Evolutionary conservation across 257 asterid species (phyloP).

Genomic region (Solanum piurae): DNA sequence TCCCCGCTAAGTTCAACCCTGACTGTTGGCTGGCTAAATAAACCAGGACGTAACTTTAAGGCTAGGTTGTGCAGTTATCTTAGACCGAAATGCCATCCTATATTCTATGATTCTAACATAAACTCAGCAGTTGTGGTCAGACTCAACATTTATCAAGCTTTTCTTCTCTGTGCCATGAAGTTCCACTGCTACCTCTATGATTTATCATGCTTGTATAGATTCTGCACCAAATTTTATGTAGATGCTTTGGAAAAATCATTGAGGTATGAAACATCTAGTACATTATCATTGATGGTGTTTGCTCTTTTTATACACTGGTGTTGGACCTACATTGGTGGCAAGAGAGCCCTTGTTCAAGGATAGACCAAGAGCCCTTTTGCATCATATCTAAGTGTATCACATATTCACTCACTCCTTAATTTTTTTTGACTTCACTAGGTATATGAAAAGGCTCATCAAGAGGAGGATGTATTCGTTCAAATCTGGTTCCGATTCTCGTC

Average conservation of each 20-base stretch:
- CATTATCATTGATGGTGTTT: background rate
- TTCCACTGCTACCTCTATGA: conserved; percentile 43
- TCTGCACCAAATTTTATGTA: conserved; percentile 31
- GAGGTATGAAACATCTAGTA: conserved; percentile 32
- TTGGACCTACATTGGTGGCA: background rate
- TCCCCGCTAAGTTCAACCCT: conserved; percentile 57
- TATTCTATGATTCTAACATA: conserved; percentile 75
- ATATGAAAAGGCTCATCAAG: conserved; percentile 56
- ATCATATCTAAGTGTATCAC: background rate
- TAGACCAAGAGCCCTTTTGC: background rate
- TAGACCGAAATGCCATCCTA: conserved; percentile 74
- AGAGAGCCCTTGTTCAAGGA: background rate
- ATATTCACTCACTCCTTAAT: background rate
- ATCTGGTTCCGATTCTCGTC: conserved; percentile 27
- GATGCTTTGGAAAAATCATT: conserved; percentile 35
- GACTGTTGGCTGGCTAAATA: conserved; percentile 45
- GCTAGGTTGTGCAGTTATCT: conserved; percentile 45
- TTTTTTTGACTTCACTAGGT: conserved; percentile 21
- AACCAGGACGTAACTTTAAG: conserved; percentile 40
- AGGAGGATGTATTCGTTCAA: conserved; percentile 35
- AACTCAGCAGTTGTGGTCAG: conserved; percentile 71
- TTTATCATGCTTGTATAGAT: conserved; percentile 31
- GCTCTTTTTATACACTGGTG: background rate
- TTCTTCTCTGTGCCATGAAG: conserved; percentile 83
- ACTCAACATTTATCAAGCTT: conserved; percentile 73